Evolutionary conservation across 345 rosid genomes (phyloP).

Genomic region (Syzygium oleosum): DNA sequence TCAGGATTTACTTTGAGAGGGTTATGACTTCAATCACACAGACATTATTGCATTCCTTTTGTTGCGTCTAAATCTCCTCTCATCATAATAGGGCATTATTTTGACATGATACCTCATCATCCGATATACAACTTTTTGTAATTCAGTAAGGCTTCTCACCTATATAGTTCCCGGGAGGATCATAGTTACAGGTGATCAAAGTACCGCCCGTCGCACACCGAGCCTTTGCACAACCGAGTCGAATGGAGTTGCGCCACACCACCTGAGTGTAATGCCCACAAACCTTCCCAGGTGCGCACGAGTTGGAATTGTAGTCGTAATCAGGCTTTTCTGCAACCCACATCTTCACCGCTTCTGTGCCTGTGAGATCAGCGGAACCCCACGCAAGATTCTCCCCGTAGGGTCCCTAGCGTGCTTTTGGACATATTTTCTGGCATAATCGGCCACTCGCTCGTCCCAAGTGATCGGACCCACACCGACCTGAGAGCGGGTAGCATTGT

Average conservation of each 20-base stretch:
- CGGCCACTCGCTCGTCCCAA: slow-evolving; percentile 27
- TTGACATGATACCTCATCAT: neutral
- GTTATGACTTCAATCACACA: too few relatives aligned
- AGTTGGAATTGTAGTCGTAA: slow-evolving; percentile 3
- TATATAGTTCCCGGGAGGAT: slow-evolving; percentile 6
- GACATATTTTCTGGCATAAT: slow-evolving; percentile 22
- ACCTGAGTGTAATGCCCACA: slow-evolving; percentile 13
- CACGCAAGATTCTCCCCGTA: neutral
- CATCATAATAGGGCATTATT: neutral
- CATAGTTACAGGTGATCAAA: slow-evolving; percentile 16
- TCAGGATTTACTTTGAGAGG: too few relatives aligned
- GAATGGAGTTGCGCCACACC: slow-evolving; percentile 3
- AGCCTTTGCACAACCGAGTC: slow-evolving; percentile 2
- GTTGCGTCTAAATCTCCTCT: neutral
- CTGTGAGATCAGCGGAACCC: neutral
- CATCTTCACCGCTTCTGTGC: neutral
- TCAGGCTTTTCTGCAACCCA: neutral
- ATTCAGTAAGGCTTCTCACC: slow-evolving; percentile 6
- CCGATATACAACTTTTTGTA: neutral
- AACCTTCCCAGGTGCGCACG: neutral
- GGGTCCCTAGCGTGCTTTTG: neutral
- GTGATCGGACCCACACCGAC: slow-evolving; percentile 13
- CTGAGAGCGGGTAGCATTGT: slow-evolving; percentile 17
- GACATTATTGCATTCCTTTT: neutral
- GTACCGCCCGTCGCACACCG: neutral